Percentiles rank a stretch among this genome's conserved stretches.
Conservation (phyloP, 371 early-diverging fungal genomes). For the Mucor indicus region DNA sequence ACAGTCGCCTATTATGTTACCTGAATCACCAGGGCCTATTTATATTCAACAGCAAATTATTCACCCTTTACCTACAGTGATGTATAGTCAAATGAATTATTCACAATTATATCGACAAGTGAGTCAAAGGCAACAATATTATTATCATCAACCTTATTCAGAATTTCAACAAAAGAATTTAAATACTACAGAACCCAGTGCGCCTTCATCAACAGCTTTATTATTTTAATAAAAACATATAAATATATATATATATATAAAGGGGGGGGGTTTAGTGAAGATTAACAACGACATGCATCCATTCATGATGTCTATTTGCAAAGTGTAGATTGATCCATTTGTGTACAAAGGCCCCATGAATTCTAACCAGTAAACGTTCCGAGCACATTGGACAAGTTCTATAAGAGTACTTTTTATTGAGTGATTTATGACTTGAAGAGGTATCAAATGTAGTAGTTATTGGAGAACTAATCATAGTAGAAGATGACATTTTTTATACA, state of each 20-base stretch:
- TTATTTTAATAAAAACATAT: too few species aligned
- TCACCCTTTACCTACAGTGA: slow-evolving; percentile 1
- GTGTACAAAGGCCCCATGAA: slow-evolving; percentile 46
- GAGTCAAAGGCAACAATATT: slow-evolving; percentile 25
- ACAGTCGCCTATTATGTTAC: too few species aligned
- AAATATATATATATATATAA: neutral
- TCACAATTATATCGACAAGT: slow-evolving; percentile 43
- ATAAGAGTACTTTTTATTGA: slow-evolving; percentile 35
- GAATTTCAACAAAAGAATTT: slow-evolving; percentile 45
- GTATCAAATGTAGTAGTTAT: too few species aligned
- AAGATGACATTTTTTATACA: too few species aligned
- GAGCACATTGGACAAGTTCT: slow-evolving; percentile 49
- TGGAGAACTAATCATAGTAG: too few species aligned
- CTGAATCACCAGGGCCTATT: too few species aligned
- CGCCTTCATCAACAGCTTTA: slow-evolving; percentile 4
- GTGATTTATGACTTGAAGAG: too few species aligned
- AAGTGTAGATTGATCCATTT: slow-evolving; percentile 50
- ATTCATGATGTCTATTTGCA: slow-evolving; percentile 43
- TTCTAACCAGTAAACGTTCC: slow-evolving; percentile 43
- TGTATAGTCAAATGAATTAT: slow-evolving; percentile 25
- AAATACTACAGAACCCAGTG: too few species aligned
- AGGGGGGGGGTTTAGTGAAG: slow-evolving; percentile 23
- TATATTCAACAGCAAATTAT: too few species aligned
- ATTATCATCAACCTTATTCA: slow-evolving; percentile 32
- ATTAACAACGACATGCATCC: slow-evolving; percentile 51